phyloP scores from a whole-genome alignment of 805 yeast species.

The Saccharomycopsis sp. region DNA sequence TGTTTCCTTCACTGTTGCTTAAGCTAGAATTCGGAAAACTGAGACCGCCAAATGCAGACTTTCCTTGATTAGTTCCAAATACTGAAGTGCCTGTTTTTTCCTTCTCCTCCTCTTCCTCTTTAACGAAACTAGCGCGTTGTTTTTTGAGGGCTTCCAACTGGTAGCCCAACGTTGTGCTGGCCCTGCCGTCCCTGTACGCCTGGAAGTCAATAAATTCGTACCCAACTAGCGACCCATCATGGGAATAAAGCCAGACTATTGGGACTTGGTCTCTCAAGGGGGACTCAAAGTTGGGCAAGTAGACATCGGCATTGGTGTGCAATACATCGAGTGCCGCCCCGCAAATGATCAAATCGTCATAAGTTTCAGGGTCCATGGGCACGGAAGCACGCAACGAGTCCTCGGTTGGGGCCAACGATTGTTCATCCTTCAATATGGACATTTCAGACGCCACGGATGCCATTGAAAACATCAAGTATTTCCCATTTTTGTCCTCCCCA shows the following conservation, averaged over 20 bases:
- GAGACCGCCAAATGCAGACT: not conserved
- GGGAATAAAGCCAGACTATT: constrained; percentile 11
- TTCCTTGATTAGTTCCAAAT: not conserved
- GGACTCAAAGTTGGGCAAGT: constrained; percentile 7
- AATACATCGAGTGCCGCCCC: constrained; percentile 56
- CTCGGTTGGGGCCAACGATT: constrained; percentile 41
- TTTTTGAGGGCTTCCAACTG: not conserved
- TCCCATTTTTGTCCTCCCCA: not conserved
- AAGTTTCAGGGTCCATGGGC: constrained; percentile 59
- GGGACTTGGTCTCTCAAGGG: constrained; percentile 1
- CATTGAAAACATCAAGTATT: constrained; percentile 33
- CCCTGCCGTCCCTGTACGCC: constrained; percentile 4
- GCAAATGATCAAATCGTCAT: constrained; percentile 60
- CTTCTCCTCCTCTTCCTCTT: not conserved
- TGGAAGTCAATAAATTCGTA: constrained; percentile 15
- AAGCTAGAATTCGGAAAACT: not conserved
- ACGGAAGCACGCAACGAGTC: constrained; percentile 67
- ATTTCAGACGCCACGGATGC: constrained; percentile 62
- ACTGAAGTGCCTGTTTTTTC: not conserved
- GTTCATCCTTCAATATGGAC: constrained; percentile 33
- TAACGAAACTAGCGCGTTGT: not conserved
- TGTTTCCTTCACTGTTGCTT: no score
- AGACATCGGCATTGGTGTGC: not conserved
- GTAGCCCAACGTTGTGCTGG: constrained; percentile 4
- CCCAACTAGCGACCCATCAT: constrained; percentile 7